Evolutionary conservation across 225 moss, liverwort and hornwort species (phyloP), one percentile per base, ranked within the genome.

Genomic region (Sphagnum tenellum): DNA sequence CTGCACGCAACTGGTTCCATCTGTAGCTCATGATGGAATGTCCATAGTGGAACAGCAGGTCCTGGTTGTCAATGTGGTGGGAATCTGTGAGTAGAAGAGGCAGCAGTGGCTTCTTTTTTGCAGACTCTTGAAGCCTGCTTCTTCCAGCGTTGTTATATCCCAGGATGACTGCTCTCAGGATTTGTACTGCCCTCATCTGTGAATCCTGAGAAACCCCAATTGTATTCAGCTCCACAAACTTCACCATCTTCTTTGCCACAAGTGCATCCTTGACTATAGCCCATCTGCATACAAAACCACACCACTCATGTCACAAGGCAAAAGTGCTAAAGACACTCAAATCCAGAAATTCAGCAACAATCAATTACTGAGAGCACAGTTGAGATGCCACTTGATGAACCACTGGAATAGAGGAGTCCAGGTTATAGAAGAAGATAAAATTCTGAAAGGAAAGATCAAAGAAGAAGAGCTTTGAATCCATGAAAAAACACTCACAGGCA

Each of bases 141-240:
- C 29, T 29, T 29, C 29, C 29, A 29, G 0, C 29, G 1, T 29
- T 29, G 29, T 29, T 29, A 64, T 87, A 89, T 53, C 80, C 84
- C 66, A 83, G 67, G 3, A 81, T 76, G 9, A 91, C 78, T 13
- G 89, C 82, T 60, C 78, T 79, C 4, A 94, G 49, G 59, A 94
- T 67, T 8, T 91, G 88, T 2, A 87, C 80, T 45, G 90, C 89
- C 7, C 94, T 83, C 61, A 94, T 75, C 71, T 94, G 94, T 8
- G 94, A 86, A 65, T 94, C 90, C 52, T 94, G 88, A 0, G 94
- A 94, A 45, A 94, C 90, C n/a, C 94, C 94, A 10, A 94, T 91
- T 2, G 94, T 85, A 47, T 94, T 89, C 44, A 94, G 70, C 71
- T 85, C 89, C 8, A 94, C 68, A 54, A 90, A 94, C 46, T 87